phyloP scores from a whole-genome alignment of 371 early-diverging fungal species.

The Mucor indicus region DNA sequence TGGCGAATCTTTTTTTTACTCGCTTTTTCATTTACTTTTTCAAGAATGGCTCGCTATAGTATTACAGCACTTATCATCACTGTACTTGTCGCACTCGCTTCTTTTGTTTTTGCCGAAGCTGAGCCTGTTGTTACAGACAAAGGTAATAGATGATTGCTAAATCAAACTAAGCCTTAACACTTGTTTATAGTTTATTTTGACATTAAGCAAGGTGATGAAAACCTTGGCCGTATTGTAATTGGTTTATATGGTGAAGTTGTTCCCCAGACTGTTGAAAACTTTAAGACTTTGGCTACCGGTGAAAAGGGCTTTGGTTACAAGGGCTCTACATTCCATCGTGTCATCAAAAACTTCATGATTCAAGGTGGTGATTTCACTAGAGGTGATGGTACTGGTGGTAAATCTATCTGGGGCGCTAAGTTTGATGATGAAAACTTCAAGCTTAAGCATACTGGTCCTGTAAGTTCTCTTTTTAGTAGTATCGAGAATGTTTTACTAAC shows the following conservation, averaged over 20 bases:
- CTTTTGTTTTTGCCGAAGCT: conserved; percentile 42
- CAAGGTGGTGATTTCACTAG: conserved; percentile 82
- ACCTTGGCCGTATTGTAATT: conserved; percentile 83
- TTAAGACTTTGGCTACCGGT: conserved; percentile 80
- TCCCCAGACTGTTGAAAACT: conserved; percentile 90
- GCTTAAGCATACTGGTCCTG: conserved; percentile 76
- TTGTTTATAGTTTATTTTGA: conserved; percentile 78
- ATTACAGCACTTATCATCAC: conserved; percentile 29
- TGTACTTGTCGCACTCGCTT: conserved; percentile 32
- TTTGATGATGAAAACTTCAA: conserved; percentile 98
- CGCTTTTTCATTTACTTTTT: conserved; percentile 8
- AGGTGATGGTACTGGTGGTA: conserved; percentile 93
- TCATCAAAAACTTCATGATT: conserved; percentile 88
- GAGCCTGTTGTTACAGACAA: conserved; percentile 49
- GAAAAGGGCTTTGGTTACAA: conserved; percentile 81
- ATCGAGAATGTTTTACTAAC: conserved; percentile 11
- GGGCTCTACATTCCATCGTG: conserved; percentile 87
- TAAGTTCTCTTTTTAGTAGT: conserved; percentile 20
- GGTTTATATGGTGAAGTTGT: conserved; percentile 78
- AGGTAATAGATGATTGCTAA: conserved; percentile 17
- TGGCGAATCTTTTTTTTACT: conserved; percentile 4
- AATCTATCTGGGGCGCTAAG: conserved; percentile 83
- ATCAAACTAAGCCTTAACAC: neutral
- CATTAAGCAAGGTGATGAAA: conserved; percentile 78
- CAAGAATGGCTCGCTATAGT: conserved; percentile 36